Percentiles rank a stretch among this genome's conserved stretches.
phyloP scores from a whole-genome alignment of 768 basidiomycete genomes.

The Suillus weaverae region DNA sequence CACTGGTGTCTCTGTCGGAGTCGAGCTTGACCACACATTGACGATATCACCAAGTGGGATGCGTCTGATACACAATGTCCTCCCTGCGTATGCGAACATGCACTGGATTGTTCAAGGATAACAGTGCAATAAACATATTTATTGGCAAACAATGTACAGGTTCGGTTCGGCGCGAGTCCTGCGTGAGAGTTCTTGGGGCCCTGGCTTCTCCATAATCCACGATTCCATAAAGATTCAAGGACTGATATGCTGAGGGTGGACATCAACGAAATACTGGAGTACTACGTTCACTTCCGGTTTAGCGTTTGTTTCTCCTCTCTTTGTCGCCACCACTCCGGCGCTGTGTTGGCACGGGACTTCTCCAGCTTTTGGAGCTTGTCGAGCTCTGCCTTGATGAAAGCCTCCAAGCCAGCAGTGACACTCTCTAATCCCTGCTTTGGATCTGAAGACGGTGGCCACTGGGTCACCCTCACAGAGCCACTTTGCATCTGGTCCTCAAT shows the following conservation, averaged over 20 bases:
- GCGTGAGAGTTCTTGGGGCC: too few relatives aligned
- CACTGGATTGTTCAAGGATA: background rate
- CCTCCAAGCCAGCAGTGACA: constrained; percentile 21
- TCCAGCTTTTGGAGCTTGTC: constrained; percentile 23
- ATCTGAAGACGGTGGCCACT: constrained; percentile 13
- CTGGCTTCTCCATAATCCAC: background rate
- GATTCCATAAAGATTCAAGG: background rate
- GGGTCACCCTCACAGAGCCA: constrained; percentile 8
- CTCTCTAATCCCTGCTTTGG: constrained; percentile 10
- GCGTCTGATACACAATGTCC: background rate
- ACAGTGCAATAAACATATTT: background rate
- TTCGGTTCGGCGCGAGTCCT: too few relatives aligned
- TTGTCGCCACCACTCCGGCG: constrained; percentile 32
- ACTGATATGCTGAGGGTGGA: background rate
- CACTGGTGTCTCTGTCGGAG: background rate
- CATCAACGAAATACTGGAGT: background rate
- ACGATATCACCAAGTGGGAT: background rate
- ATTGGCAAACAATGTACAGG: background rate
- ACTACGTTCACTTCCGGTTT: background rate
- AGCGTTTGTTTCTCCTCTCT: constrained; percentile 27
- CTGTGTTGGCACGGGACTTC: constrained; percentile 21
- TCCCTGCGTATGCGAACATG: background rate
- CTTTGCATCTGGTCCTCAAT: constrained; percentile 15
- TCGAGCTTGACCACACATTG: background rate
- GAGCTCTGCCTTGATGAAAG: constrained; percentile 25